These are phyloP conservation scores for Lachancea dasiensis DNA, from an alignment of 805 yeast species.

Conservation along the genomic window DNA sequence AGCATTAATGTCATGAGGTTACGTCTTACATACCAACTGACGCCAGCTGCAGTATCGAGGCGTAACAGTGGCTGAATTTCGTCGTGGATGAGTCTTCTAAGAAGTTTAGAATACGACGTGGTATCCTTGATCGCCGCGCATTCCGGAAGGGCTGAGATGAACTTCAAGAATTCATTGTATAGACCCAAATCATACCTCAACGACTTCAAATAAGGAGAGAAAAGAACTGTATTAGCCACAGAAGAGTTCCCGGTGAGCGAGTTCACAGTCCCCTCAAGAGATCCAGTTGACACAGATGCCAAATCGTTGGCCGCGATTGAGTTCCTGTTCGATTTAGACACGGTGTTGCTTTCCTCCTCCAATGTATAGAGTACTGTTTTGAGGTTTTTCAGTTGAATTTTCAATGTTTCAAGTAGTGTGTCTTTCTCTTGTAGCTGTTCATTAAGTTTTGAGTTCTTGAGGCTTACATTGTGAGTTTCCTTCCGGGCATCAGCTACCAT, in stretches of 20 bases:
- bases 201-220: constrained; percentile 37
- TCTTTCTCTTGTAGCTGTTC: constrained; percentile 64
- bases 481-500: constrained; percentile 78
- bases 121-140: constrained; percentile 36
- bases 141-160: constrained; percentile 32
- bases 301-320: constrained; percentile 12
- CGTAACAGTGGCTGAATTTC: constrained; percentile 74
- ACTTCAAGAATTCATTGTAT: constrained; percentile 36
- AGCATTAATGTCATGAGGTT: constrained; percentile 59
- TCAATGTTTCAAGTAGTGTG: constrained; percentile 54
- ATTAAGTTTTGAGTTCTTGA: constrained; percentile 50
- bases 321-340: constrained; percentile 4
- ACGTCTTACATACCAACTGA: constrained; percentile 57
- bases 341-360: constrained; percentile 28
- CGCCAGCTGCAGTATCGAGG: constrained; percentile 56
- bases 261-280: constrained; percentile 20
- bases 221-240: constrained; percentile 22
- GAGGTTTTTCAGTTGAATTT: constrained; percentile 60
- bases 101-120: constrained; percentile 44
- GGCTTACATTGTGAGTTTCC: constrained; percentile 53
- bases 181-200: constrained; percentile 39
- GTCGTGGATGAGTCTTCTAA: constrained; percentile 59
- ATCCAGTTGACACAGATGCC: constrained; percentile 15
- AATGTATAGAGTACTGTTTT: constrained; percentile 53
- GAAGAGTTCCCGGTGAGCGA: constrained; percentile 9